Evolutionary conservation across 306 rosid genomes (phyloP).

Genomic region (Vicia sativa): DNA sequence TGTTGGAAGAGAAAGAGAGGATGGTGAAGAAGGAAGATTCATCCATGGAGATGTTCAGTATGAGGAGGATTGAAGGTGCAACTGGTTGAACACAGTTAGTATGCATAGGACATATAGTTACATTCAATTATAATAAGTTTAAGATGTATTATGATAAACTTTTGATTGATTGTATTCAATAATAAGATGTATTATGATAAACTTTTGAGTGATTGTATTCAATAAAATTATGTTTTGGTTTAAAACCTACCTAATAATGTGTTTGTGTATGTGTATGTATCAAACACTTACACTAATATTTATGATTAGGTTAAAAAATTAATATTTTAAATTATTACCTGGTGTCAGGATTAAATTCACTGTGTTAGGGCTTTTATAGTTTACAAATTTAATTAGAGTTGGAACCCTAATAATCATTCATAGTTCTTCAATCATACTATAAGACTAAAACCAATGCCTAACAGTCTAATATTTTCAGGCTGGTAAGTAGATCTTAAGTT

Average conservation of each 20-base stretch:
- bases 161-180: not conserved
- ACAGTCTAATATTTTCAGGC: constrained; percentile 7
- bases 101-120: not conserved
- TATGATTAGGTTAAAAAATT: no score
- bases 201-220: not conserved
- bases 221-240: not conserved
- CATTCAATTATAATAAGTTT: not conserved
- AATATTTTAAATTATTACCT: no score
- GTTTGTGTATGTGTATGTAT: no score
- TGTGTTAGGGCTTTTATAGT: no score
- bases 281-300: no score
- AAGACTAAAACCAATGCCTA: no score
- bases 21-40: not conserved
- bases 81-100: not conserved
- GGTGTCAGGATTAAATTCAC: no score
- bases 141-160: not conserved
- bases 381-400: not conserved
- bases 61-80: not conserved
- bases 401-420: not conserved
- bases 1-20: constrained; percentile 10
- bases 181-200: not conserved
- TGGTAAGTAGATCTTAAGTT: constrained; percentile 8
- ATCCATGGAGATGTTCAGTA: constrained; percentile 37
- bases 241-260: no score
- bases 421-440: not conserved